Conservation (phyloP, 2,329 filamentous ascomycete genomes). For the Delphinella strobiligena region DNA sequence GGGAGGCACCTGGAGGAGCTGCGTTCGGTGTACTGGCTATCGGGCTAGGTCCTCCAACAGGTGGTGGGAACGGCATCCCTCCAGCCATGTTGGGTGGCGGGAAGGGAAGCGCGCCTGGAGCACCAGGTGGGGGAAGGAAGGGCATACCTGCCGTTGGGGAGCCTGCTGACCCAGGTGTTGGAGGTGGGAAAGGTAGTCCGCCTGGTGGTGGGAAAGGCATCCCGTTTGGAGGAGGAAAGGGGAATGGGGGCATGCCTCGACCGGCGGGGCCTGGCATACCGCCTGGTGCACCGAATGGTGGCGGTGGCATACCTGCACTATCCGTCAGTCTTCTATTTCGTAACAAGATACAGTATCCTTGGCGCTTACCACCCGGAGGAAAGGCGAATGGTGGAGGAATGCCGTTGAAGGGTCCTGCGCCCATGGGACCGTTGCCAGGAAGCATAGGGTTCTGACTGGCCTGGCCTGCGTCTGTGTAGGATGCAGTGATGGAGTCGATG, state of each 20-base stretch:
- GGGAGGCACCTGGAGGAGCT: slow-evolving; percentile 6
- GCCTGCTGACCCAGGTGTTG: slow-evolving; percentile 13
- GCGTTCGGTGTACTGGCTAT: slow-evolving; percentile 9
- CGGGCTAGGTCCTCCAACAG: slow-evolving; percentile 13
- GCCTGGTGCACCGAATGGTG: slow-evolving; percentile 26
- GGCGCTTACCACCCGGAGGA: slow-evolving; percentile 37
- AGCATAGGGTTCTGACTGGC: slow-evolving; percentile 76
- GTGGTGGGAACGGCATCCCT: slow-evolving; percentile 23
- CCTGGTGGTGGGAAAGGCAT: no score
- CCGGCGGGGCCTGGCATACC: slow-evolving; percentile 19
- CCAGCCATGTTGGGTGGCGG: slow-evolving; percentile 15
- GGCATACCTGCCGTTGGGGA: slow-evolving; percentile 18
- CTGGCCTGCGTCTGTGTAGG: slow-evolving; percentile 90
- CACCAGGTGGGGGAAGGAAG: slow-evolving; percentile 15
- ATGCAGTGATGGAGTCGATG: slow-evolving; percentile 94
- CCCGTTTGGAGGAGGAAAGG: slow-evolving; percentile 17
- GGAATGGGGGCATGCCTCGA: slow-evolving; percentile 21
- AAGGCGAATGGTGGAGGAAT: slow-evolving; percentile 51
- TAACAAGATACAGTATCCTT: slow-evolving; percentile 11
- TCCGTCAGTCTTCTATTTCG: slow-evolving; percentile 14
- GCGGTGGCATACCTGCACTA: slow-evolving; percentile 23
- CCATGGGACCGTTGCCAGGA: slow-evolving; percentile 36
- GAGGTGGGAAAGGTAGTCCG: slow-evolving; percentile 8
- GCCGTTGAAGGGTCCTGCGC: slow-evolving; percentile 22
- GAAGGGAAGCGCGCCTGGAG: slow-evolving; percentile 11